These are phyloP conservation scores for Phellopilus nigrolimitatus DNA, from an alignment of 1,284 basidiomycete species.

Conservation along the genomic window DNA sequence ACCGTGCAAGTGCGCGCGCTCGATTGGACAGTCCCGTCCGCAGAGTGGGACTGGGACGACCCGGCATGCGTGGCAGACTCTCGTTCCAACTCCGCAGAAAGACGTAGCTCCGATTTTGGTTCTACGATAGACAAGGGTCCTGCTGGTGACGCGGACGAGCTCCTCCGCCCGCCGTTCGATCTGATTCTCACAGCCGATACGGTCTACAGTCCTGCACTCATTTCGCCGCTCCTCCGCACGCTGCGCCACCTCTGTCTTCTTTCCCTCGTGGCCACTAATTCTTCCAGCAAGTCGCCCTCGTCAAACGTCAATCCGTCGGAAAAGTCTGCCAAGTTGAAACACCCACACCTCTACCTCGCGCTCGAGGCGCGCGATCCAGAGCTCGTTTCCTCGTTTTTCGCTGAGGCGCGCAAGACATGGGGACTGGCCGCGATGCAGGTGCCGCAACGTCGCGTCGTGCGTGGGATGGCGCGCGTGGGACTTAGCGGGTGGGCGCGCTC, in stretches of 20 bases:
- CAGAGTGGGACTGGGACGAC: constrained; percentile 53
- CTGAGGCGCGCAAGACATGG: constrained; percentile 38
- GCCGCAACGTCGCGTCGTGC: constrained; percentile 53
- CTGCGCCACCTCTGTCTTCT: constrained; percentile 47
- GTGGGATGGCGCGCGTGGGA: constrained; percentile 56
- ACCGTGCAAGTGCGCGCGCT: constrained; percentile 52
- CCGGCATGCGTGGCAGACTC: constrained; percentile 28
- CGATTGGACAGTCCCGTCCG: constrained; percentile 57
- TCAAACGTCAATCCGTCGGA: not conserved
- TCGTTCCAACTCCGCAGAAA: no score
- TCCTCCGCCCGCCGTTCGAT: constrained; percentile 59
- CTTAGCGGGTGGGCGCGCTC: constrained; percentile 49
- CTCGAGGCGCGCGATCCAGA: constrained; percentile 74
- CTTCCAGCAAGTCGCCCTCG: constrained; percentile 22
- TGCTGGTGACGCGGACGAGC: constrained; percentile 20
- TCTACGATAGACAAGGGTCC: constrained; percentile 20
- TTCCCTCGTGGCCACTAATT: constrained; percentile 11
- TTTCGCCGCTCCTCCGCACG: constrained; percentile 69
- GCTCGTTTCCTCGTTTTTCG: constrained; percentile 56
- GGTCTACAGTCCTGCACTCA: constrained; percentile 63
- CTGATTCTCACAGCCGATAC: constrained; percentile 85
- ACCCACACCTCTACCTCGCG: constrained; percentile 59
- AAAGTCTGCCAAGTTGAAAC: not conserved
- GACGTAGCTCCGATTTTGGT: no score
- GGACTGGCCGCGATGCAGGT: constrained; percentile 58